Base-by-base conservation (phyloP, 1,284 basidiomycete genomes). In the Wallemia mellicola region DNA sequence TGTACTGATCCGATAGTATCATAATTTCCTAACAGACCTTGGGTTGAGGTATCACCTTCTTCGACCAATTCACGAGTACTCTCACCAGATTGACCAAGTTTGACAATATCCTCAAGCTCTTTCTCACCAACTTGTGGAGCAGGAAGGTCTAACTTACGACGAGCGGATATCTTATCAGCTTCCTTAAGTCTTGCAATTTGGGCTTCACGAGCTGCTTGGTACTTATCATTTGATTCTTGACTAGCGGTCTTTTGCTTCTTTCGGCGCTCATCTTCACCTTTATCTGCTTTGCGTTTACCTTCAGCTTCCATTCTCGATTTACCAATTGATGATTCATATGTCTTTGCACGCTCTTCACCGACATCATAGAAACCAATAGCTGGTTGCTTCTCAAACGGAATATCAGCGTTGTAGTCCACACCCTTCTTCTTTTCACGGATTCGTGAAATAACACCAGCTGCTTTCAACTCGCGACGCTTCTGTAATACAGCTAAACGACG, bases 361-460 rank as follows among this genome's bases (percentile, higher is more conserved):
- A 88, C 92, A 68, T 98, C 94, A 71, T 96, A 99, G 73, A 98
- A 99, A 0, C 94, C 94, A 2, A 88, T 74, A 0, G 86, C 85
- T 0, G 94, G 78, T 68, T 87, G 86, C 75, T 98, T 95, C 72
- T 98, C 92, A 67, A 96, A 98, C 0, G 94, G 94, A 65, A 98
- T 95, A 68, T 99, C 94, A 61, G 87, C 81, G 67, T 95, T 98
- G 73, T 98, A 98, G 70, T 96, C 92, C 88, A 98, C 95, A 61
- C 86, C 88, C 69, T 85, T 91, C 72, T 84, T 84, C 74, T 98
- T 96, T 15, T 82, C 80, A 72, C 91, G 92, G 66, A 82, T 79
- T 28, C 75, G 71, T 62, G 68, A 86, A 83, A 95, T 86, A 70
- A 98, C 95, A 64, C 94, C 94, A 30, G 94, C 94, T 2, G 89